These are phyloP conservation scores for Draba incana DNA, from an alignment of 345 rosid species.

Conservation along the genomic window DNA sequence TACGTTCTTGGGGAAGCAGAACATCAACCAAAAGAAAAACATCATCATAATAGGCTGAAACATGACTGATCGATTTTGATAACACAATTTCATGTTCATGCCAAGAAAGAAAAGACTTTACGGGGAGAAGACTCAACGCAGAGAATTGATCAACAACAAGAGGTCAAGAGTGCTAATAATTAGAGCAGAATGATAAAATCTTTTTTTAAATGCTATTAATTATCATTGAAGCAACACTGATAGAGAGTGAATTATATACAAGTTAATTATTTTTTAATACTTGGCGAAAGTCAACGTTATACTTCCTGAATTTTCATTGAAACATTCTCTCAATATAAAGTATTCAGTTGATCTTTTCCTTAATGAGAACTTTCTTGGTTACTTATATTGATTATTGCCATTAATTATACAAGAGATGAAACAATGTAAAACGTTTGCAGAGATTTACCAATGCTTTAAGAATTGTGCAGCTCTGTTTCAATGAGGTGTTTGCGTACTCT, in stretches of 20 bases:
- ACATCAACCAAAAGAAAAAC: background rate
- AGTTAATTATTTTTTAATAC: background rate
- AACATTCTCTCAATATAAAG: background rate
- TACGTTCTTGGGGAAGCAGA: slow-evolving; percentile 16
- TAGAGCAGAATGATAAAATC: background rate
- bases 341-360: background rate
- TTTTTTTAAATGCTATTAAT: background rate
- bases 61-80: slow-evolving; percentile 3
- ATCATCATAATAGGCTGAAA: background rate
- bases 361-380: background rate
- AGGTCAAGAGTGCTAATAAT: background rate
- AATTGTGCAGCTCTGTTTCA: background rate
- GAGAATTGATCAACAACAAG: background rate
- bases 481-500: background rate
- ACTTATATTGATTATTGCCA: slow-evolving; percentile 4
- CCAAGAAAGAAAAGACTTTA: slow-evolving; percentile 15
- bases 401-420: background rate
- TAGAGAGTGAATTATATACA: background rate
- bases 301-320: background rate
- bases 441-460: background rate
- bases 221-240: background rate
- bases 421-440: background rate
- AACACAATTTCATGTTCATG: background rate
- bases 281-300: background rate
- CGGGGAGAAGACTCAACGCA: background rate